phyloP scores from a whole-genome alignment of 2,329 filamentous ascomycete species.

The Pestalotiopsis sp. region DNA sequence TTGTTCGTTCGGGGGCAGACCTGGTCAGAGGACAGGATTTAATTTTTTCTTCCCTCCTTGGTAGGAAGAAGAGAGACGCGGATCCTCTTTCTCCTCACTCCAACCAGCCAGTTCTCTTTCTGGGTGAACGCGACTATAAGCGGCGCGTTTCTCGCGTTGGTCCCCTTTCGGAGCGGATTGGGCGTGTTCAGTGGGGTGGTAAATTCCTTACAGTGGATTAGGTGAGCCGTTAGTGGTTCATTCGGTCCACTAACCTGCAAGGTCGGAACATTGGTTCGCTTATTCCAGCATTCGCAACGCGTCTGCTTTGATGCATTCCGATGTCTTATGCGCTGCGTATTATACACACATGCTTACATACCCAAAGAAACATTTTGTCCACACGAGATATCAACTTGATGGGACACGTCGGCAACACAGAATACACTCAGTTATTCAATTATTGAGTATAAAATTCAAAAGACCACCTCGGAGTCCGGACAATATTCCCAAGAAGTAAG shows the following conservation, averaged over 20 bases:
- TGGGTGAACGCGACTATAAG: neutral
- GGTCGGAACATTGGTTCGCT: neutral
- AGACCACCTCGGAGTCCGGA: too few relatives aligned
- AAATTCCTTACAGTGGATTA: slow-evolving; percentile 3
- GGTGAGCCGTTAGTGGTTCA: slow-evolving; percentile 2
- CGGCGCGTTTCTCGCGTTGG: slow-evolving; percentile 1
- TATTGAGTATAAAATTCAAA: too few relatives aligned
- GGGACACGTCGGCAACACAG: too few relatives aligned
- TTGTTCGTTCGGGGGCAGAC: too few relatives aligned
- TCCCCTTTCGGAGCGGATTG: neutral
- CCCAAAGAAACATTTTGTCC: too few relatives aligned
- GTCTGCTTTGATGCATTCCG: neutral
- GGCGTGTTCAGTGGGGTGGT: neutral
- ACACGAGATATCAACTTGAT: too few relatives aligned
- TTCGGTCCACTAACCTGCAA: neutral
- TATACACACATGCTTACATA: neutral
- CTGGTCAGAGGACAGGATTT: too few relatives aligned
- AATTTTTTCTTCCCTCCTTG: too few relatives aligned
- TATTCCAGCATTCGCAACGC: neutral
- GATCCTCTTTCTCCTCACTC: slow-evolving; percentile 2
- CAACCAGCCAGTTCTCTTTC: slow-evolving; percentile 1
- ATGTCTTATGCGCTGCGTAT: neutral
- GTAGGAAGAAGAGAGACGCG: neutral
- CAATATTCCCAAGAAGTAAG: too few relatives aligned
- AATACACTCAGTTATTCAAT: too few relatives aligned